Conservation (phyloP, 805 yeast genomes). For the Yarrowia keelungensis region DNA sequence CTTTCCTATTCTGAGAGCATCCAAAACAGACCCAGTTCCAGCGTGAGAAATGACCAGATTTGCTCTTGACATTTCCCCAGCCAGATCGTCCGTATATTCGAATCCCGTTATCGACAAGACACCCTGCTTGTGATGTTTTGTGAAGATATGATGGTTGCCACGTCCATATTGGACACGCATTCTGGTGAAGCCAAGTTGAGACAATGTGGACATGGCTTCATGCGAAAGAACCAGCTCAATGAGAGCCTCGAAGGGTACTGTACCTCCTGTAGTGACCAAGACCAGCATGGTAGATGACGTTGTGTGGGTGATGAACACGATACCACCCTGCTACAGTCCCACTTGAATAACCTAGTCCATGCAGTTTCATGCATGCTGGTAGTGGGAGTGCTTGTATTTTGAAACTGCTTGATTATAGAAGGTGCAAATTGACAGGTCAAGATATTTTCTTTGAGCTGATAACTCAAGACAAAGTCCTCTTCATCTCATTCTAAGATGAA, state of each 20-base stretch:
- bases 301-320: constrained; percentile 11
- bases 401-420: too few species aligned
- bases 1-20: constrained; percentile 64
- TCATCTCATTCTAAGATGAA: too few species aligned
- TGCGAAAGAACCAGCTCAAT: constrained; percentile 55
- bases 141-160: constrained; percentile 45
- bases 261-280: constrained; percentile 88
- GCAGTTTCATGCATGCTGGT: constrained; percentile 2
- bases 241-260: constrained; percentile 75
- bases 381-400: too few species aligned
- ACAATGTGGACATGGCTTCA: constrained; percentile 52
- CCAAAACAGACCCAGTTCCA: constrained; percentile 89
- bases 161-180: constrained; percentile 69
- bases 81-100: constrained; percentile 55
- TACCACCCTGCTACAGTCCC: neutral
- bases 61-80: constrained; percentile 54
- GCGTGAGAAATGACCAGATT: constrained; percentile 86
- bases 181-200: constrained; percentile 50
- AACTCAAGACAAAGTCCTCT: too few species aligned
- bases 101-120: constrained; percentile 54
- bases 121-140: constrained; percentile 24
- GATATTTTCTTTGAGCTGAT: too few species aligned
- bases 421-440: too few species aligned
- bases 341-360: constrained; percentile 9
- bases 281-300: constrained; percentile 40